A percentile compares a stretch with the other conserved stretches of the same genome.
These are phyloP conservation scores for Phytophthora multivora DNA, from an alignment of 352 stramenopile genomes.

Conservation along the genomic window DNA sequence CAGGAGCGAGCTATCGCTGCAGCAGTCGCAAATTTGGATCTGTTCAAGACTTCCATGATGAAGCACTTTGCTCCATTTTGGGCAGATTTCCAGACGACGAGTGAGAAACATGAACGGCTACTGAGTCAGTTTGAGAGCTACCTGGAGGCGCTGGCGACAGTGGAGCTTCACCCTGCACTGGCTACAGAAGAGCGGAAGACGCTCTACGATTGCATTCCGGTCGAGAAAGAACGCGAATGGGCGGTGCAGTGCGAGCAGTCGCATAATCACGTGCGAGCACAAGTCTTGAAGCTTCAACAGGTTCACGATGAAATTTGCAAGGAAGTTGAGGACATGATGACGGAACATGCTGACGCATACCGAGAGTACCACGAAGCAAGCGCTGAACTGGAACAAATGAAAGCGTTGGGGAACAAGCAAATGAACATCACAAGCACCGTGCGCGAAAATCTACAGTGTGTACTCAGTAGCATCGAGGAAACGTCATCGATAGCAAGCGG, in stretches of 20 bases:
- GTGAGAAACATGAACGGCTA: slow-evolving; percentile 59
- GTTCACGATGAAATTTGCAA: slow-evolving; percentile 70
- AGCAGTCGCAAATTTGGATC: slow-evolving; percentile 79
- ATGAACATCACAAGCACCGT: slow-evolving; percentile 67
- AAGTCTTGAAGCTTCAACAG: slow-evolving; percentile 68
- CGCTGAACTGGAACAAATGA: slow-evolving; percentile 57
- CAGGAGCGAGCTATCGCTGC: slow-evolving; percentile 75
- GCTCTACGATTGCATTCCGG: slow-evolving; percentile 80
- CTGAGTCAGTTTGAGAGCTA: slow-evolving; percentile 77
- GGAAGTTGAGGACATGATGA: slow-evolving; percentile 63
- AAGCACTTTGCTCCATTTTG: slow-evolving; percentile 87
- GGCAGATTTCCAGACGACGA: slow-evolving; percentile 68
- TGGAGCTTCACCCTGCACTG: slow-evolving; percentile 72
- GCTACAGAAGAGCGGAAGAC: slow-evolving; percentile 62
- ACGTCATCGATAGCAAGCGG: slow-evolving; percentile 56
- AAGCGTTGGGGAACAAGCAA: slow-evolving; percentile 50
- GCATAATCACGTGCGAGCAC: slow-evolving; percentile 60
- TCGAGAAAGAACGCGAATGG: slow-evolving; percentile 85
- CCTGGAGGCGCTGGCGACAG: slow-evolving; percentile 53
- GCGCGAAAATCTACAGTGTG: slow-evolving; percentile 63
- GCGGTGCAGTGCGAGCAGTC: slow-evolving; percentile 78
- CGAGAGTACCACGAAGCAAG: slow-evolving; percentile 51
- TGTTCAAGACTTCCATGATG: slow-evolving; percentile 83
- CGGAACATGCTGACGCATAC: slow-evolving; percentile 45
- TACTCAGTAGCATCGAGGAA: slow-evolving; percentile 72